A percentile compares a stretch with the other conserved stretches of the same genome.
These are phyloP conservation scores for Protomyces pachydermus DNA, from an alignment of 1,139 yeast species.

Conservation along the genomic window DNA sequence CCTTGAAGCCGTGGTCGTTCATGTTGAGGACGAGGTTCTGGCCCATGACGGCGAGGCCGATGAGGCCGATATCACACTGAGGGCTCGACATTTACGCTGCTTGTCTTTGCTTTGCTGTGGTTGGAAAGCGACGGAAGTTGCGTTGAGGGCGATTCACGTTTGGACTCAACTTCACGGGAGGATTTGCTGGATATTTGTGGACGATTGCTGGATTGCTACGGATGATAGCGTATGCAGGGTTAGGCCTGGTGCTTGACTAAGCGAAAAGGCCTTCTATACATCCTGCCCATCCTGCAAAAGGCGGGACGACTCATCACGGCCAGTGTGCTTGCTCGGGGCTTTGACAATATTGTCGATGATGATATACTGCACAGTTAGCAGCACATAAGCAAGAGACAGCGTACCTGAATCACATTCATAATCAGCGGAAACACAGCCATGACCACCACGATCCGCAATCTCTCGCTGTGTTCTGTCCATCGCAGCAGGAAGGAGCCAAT, in stretches of 20 bases:
- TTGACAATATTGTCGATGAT: constrained; percentile 76
- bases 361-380: constrained; percentile 67
- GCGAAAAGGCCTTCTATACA: not conserved
- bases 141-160: not conserved
- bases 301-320: not conserved
- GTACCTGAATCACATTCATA: constrained; percentile 21
- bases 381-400: not conserved
- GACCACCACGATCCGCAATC: constrained; percentile 76
- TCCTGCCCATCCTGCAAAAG: not conserved
- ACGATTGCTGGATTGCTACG: not conserved
- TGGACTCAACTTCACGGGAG: too few species aligned
- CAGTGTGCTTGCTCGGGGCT: not conserved
- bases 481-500: constrained; percentile 60
- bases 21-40: constrained; percentile 87
- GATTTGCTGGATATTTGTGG: too few species aligned
- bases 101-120: not conserved
- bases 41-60: constrained; percentile 72
- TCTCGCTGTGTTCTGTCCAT: constrained; percentile 77
- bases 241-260: not conserved
- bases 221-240: not conserved
- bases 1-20: constrained; percentile 88
- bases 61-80: constrained; percentile 95
- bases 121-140: not conserved
- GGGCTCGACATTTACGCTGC: constrained; percentile 13
- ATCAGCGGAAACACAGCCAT: constrained; percentile 73